Percentiles rank a stretch among this genome's conserved stretches.
Evolutionary conservation across 2,329 filamentous ascomycete genomes (phyloP).

Genomic region (Verticillium dahliae): DNA sequence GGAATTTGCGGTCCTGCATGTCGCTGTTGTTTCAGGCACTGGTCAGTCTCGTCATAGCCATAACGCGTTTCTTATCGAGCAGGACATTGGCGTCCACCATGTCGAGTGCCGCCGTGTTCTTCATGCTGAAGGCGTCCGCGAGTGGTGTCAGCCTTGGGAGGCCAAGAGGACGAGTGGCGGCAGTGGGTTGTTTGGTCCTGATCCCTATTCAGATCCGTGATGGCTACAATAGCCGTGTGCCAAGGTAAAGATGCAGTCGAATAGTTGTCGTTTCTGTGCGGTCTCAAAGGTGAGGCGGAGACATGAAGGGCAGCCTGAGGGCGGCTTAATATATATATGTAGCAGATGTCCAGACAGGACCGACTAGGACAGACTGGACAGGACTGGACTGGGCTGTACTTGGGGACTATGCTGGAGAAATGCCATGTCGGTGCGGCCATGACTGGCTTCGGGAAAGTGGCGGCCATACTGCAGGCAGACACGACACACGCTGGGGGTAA

Average conservation of each 20-base stretch:
- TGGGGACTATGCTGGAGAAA: neutral
- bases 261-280: neutral
- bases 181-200: neutral
- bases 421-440: neutral
- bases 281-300: neutral
- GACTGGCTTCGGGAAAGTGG: neutral
- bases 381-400: neutral
- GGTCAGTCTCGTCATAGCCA: conserved; percentile 10
- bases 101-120: conserved; percentile 2
- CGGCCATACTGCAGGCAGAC: neutral
- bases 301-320: neutral
- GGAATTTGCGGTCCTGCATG: conserved; percentile 6
- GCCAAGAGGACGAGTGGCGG: neutral
- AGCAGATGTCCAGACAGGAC: neutral
- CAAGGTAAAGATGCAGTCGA: neutral
- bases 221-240: neutral
- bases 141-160: neutral
- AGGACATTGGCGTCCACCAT: conserved; percentile 12
- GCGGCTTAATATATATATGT: neutral
- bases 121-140: neutral
- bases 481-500: neutral
- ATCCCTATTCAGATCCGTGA: neutral
- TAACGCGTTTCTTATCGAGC: conserved; percentile 12
- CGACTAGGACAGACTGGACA: neutral
- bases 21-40: conserved; percentile 1